phyloP scores from a whole-genome alignment of 305 asterid genomes.

The Solanum hybrid region DNA sequence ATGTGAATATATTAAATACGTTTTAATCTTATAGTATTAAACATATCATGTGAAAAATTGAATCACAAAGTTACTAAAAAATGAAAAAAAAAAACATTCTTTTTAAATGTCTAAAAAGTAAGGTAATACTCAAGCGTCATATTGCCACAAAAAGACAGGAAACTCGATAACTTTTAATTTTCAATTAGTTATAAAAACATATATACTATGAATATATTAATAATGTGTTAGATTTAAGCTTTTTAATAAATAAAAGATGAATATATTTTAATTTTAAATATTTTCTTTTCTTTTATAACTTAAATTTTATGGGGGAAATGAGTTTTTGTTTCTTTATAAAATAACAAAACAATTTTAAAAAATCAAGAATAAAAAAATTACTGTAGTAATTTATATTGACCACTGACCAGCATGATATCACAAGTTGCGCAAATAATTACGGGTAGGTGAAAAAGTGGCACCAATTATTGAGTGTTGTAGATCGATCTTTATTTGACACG shows the following conservation, averaged over 20 bases:
- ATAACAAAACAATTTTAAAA: background rate
- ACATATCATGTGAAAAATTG: no score
- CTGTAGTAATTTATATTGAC: background rate
- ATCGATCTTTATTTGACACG: background rate
- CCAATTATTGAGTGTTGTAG: background rate
- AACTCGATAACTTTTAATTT: background rate
- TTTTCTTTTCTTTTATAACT: background rate
- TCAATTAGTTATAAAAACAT: background rate
- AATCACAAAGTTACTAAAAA: no score
- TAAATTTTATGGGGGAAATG: background rate
- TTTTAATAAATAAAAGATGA: background rate
- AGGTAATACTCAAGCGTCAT: background rate
- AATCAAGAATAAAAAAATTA: background rate
- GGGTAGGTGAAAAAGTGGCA: background rate
- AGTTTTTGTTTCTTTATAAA: background rate
- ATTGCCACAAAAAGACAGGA: background rate
- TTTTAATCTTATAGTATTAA: no score
- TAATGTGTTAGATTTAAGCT: background rate
- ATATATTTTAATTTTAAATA: background rate
- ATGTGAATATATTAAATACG: no score
- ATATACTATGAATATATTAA: background rate
- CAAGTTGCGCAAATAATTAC: background rate
- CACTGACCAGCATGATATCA: background rate
- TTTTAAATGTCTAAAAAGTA: background rate
- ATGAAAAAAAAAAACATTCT: no score